Conservation (phyloP, 1,284 basidiomycete species). For the Moesziomyces globuligerus region DNA sequence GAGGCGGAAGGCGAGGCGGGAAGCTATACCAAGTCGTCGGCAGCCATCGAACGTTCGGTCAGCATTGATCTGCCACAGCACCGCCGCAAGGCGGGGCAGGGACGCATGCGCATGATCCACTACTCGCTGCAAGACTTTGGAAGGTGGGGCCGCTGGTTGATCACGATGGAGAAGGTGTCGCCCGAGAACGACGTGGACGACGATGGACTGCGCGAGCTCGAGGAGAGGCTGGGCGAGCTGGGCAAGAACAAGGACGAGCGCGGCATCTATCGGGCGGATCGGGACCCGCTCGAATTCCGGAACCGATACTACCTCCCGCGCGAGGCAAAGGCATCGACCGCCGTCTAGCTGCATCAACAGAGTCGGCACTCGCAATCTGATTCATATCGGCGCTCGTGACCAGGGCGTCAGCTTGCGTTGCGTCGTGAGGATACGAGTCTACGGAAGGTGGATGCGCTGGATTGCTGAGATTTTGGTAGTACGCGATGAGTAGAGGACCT, state of each 20-base stretch:
- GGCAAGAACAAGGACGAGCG: slow-evolving; percentile 45
- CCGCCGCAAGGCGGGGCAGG: slow-evolving; percentile 34
- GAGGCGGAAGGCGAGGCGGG: slow-evolving; percentile 34
- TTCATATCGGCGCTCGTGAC: no score
- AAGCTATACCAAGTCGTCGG: slow-evolving; percentile 71
- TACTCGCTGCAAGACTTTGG: slow-evolving; percentile 95
- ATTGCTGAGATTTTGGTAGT: no score
- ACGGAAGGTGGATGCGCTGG: no score
- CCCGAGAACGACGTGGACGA: slow-evolving; percentile 39
- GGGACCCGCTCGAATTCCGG: slow-evolving; percentile 55
- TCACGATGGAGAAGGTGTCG: slow-evolving; percentile 58
- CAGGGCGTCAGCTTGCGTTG: no score
- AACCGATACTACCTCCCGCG: slow-evolving; percentile 51
- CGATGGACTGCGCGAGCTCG: slow-evolving; percentile 27
- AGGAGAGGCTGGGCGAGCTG: slow-evolving; percentile 33
- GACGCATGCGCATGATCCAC: slow-evolving; percentile 70
- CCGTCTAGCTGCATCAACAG: neutral
- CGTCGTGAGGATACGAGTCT: no score
- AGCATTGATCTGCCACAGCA: slow-evolving; percentile 71
- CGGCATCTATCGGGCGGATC: slow-evolving; percentile 45
- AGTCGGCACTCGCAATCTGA: no score
- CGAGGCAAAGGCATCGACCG: slow-evolving; percentile 12
- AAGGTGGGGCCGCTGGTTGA: slow-evolving; percentile 80
- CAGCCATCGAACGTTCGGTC: slow-evolving; percentile 71
- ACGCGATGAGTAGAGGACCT: no score